Evolutionary conservation across 2,329 filamentous ascomycete genomes (phyloP), one percentile per base, ranked within the genome.

Genomic region (Fusarium burgessii): DNA sequence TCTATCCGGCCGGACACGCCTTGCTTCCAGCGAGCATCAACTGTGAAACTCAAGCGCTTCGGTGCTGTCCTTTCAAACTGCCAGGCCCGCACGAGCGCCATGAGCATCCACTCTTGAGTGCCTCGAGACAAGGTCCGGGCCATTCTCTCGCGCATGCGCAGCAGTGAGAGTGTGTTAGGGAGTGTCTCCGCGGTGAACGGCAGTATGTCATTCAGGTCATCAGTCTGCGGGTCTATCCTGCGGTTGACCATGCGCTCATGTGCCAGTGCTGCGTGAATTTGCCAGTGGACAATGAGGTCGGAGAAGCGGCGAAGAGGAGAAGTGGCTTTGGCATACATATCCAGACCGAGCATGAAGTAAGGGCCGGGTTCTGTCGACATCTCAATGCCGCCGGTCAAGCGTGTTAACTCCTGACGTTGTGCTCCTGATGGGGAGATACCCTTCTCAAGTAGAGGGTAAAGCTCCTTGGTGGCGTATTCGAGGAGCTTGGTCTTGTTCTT

Each of bases 231-330:
- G 29, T 78, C 72, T 38, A 81, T 67, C 17, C 57, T 62, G 20
- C 76, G 71, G 43, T 74, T 62, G 27, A 66, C 67, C 40, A 80
- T 74, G 12, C 84, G 81, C 71, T 87, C 84, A 63, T 84, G 78
- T 17, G 82, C 80, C 35, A 92, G 80, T 13, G 88, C 85, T 5
- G 86, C 86, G 74, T 91, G 86, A 67, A 92, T 87, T 77, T 92
- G 90, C 88, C 89, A 92, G 79, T 92, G 90, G 3, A 87, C 84
- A 35, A 92, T 77, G 49, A 92, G 80, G 77, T 92, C 90, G 8
- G 83, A 80, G 78, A 86, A 92, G 45, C 90, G 86, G 36, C 90
- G 88, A n/a, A 92, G 83, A 20, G 90, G 90, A 52, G 88, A 90
- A 11, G 90, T 92, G 41, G 86, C 86, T 71, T 90, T 91, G 62